Evolutionary conservation across 768 basidiomycete species (phyloP).

Genomic region (Pisolithus marmoratus): DNA sequence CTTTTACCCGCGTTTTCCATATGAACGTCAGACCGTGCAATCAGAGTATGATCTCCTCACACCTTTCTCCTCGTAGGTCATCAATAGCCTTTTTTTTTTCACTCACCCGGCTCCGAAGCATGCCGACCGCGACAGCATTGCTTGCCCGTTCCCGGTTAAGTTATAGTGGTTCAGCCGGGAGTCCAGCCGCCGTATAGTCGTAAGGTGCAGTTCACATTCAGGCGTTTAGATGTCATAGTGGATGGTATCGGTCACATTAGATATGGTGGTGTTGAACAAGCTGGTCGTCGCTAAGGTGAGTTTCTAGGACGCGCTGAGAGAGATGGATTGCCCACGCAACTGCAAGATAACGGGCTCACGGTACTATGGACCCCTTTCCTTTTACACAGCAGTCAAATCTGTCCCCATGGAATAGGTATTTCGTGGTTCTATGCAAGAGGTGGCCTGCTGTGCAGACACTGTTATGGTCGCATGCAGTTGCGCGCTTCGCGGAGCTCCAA

Average conservation of each 20-base stretch:
- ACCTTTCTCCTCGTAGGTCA: conserved; percentile 11
- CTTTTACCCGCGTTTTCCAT: conserved; percentile 5
- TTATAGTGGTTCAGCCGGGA: conserved; percentile 24
- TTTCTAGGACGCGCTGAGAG: conserved; percentile 20
- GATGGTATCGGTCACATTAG: conserved; percentile 32
- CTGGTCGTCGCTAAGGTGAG: conserved; percentile 35
- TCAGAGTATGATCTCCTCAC: neutral
- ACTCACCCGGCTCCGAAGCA: conserved; percentile 24
- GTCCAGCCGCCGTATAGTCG: conserved; percentile 31
- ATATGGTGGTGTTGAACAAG: conserved; percentile 32
- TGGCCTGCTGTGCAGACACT: no score
- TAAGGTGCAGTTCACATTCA: conserved; percentile 30
- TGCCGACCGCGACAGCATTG: conserved; percentile 25
- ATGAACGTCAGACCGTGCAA: conserved; percentile 2
- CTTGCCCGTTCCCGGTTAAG: conserved; percentile 23
- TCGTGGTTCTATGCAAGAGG: no score
- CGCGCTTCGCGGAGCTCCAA: neutral
- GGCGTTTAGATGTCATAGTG: conserved; percentile 39
- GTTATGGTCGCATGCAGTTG: neutral
- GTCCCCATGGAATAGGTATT: no score
- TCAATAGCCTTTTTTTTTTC: conserved; percentile 15
- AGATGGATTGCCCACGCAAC: neutral
- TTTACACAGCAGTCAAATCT: no score
- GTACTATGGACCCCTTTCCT: no score
- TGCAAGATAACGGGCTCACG: neutral